Percentiles rank a stretch among this genome's conserved stretches.
These are phyloP conservation scores for Echria macrotheca DNA, from an alignment of 495 filamentous ascomycete genomes.

Conservation along the genomic window DNA sequence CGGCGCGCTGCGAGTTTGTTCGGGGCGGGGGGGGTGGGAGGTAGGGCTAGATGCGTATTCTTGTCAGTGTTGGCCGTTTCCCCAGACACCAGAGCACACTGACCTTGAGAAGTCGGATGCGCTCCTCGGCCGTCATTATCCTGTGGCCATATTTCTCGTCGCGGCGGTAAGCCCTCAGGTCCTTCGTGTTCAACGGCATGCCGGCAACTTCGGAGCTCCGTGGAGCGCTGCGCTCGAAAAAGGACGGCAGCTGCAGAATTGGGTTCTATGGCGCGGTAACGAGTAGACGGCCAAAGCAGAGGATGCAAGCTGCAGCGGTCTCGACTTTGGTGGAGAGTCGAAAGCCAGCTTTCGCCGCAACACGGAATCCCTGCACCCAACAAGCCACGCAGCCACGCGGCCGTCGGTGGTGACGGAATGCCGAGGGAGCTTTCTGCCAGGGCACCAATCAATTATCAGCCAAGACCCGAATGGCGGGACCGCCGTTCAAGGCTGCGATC, in stretches of 20 bases:
- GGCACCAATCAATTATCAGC: no score
- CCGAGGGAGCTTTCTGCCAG: no score
- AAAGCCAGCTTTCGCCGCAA: constrained; percentile 4
- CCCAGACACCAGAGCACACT: constrained; percentile 10
- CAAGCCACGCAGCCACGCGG: neutral
- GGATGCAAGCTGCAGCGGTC: neutral
- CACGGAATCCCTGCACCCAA: neutral
- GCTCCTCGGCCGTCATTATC: constrained; percentile 58
- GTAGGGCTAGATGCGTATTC: constrained; percentile 50
- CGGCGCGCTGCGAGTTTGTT: constrained; percentile 23
- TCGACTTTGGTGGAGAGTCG: constrained; percentile 4
- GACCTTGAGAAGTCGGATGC: constrained; percentile 62
- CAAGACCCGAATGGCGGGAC: no score
- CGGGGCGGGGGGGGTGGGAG: constrained; percentile 56
- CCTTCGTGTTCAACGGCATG: constrained; percentile 51
- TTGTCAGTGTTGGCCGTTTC: constrained; percentile 22
- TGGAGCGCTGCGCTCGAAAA: no score
- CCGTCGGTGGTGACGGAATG: constrained; percentile 5
- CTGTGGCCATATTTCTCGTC: constrained; percentile 55
- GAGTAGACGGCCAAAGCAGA: neutral
- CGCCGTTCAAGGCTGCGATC: no score
- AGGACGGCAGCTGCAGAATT: no score
- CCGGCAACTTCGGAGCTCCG: constrained; percentile 6
- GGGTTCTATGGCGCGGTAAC: neutral
- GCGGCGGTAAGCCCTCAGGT: constrained; percentile 55